phyloP scores from a whole-genome alignment of 2,329 filamentous ascomycete species.

The Metarhizium brunneum region DNA sequence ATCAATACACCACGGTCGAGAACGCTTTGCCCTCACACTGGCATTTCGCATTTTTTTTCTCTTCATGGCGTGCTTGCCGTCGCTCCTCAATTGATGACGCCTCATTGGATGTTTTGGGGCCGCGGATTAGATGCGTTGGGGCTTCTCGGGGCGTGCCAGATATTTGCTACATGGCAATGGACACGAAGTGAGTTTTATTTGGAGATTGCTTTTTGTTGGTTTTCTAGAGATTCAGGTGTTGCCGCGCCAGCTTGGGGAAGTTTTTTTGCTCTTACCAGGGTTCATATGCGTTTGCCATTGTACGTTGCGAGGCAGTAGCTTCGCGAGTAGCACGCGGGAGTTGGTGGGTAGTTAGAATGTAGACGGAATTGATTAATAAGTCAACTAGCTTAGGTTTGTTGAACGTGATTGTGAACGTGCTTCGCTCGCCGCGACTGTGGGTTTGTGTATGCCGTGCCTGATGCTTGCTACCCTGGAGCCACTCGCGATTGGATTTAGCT shows the following conservation, averaged over 20 bases:
- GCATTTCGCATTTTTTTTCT: background rate
- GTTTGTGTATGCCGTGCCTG: background rate
- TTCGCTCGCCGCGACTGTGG: background rate
- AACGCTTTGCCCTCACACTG: background rate
- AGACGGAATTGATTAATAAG: slow-evolving; percentile 11
- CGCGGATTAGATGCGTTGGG: background rate
- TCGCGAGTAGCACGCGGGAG: slow-evolving; percentile 3
- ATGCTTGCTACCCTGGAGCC: background rate
- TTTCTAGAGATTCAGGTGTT: background rate
- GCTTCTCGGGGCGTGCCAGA: background rate
- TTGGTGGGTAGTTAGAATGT: slow-evolving; percentile 12
- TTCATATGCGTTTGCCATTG: background rate
- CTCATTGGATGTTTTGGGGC: background rate
- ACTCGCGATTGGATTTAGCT: background rate
- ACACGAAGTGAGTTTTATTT: background rate
- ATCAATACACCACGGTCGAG: slow-evolving; percentile 3
- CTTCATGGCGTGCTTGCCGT: background rate
- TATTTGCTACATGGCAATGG: background rate
- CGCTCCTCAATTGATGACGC: background rate
- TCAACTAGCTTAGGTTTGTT: background rate
- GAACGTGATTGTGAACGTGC: background rate
- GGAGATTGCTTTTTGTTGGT: background rate
- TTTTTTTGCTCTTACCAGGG: background rate
- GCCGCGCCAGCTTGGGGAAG: background rate
- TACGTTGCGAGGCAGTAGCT: background rate